phyloP scores from a whole-genome alignment of 1,139 yeast species.

The Candida sp. region DNA sequence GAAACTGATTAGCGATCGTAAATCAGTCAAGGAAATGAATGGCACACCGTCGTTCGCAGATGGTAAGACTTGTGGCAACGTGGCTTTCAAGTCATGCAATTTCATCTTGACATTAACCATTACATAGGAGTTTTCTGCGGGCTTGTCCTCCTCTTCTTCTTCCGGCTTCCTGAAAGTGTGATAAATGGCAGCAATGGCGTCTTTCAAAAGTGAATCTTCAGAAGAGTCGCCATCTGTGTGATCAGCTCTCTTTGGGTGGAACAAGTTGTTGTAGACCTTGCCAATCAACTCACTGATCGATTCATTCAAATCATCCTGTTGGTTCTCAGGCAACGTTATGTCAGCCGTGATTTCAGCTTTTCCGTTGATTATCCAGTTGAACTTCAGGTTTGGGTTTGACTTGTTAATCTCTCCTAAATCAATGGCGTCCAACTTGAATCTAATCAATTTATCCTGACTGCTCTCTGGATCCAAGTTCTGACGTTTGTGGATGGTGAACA shows the following conservation, averaged over 20 bases:
- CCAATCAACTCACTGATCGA: constrained; percentile 29
- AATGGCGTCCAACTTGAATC: constrained; percentile 69
- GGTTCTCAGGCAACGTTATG: constrained; percentile 60
- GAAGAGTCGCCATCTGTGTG: constrained; percentile 15
- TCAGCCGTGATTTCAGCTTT: constrained; percentile 74
- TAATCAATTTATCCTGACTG: constrained; percentile 49
- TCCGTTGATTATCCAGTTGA: constrained; percentile 72
- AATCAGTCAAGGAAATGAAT: constrained; percentile 60
- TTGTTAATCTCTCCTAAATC: constrained; percentile 51
- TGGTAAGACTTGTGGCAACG: constrained; percentile 58
- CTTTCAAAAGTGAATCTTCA: constrained; percentile 37
- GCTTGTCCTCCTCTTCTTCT: constrained; percentile 2
- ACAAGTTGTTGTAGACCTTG: constrained; percentile 31
- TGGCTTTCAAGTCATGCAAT: constrained; percentile 64
- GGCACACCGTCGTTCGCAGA: constrained; percentile 47
- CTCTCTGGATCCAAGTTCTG: constrained; percentile 31
- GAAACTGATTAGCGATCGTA: constrained; percentile 63
- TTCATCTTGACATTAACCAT: constrained; percentile 68
- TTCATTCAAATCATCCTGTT: constrained; percentile 29
- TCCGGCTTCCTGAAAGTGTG: constrained; percentile 38
- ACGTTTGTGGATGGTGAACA: constrained; percentile 73
- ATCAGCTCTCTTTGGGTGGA: constrained; percentile 9
- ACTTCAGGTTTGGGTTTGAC: constrained; percentile 44
- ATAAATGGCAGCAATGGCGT: constrained; percentile 48
- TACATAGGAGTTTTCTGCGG: constrained; percentile 41